Conservation (phyloP, 2,329 filamentous ascomycete species). For the Curvularia hawaiiensis region DNA sequence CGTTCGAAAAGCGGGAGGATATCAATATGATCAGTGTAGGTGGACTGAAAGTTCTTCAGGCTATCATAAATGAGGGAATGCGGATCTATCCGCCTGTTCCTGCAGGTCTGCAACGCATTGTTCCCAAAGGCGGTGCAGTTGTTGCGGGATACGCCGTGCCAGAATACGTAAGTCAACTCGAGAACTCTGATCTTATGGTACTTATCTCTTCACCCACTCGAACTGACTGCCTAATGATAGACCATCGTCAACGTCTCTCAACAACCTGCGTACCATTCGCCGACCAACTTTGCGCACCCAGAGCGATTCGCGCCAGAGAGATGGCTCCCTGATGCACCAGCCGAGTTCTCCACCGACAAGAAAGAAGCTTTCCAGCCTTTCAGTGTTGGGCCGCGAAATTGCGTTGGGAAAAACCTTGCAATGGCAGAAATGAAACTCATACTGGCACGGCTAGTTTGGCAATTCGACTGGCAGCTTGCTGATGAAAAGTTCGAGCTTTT, state of each 20-base stretch:
- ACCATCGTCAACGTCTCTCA: conserved; percentile 19
- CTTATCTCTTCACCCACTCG: too few relatives aligned
- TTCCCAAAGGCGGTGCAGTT: conserved; percentile 15
- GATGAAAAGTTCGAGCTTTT: neutral
- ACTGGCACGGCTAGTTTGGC: conserved; percentile 45
- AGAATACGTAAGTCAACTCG: conserved; percentile 14
- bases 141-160: conserved; percentile 23
- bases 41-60: conserved; percentile 22
- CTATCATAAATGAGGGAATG: conserved; percentile 21
- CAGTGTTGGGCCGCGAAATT: conserved; percentile 17
- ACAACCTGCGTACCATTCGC: conserved; percentile 22
- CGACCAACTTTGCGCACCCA: conserved; percentile 30
- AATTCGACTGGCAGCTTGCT: conserved; percentile 42
- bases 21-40: conserved; percentile 10
- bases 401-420: conserved; percentile 37
- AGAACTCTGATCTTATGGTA: too few relatives aligned
- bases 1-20: conserved; percentile 15
- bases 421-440: conserved; percentile 47
- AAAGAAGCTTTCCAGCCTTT: conserved; percentile 37
- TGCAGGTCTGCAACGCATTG: conserved; percentile 4
- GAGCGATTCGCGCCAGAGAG: conserved; percentile 30
- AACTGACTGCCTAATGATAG: neutral
- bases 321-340: conserved; percentile 20
- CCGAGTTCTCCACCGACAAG: conserved; percentile 33
- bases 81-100: conserved; percentile 25